Percentiles rank a stretch among this genome's conserved stretches.
Conservation (phyloP, 345 rosid genomes). For the Salix caprea region DNA sequence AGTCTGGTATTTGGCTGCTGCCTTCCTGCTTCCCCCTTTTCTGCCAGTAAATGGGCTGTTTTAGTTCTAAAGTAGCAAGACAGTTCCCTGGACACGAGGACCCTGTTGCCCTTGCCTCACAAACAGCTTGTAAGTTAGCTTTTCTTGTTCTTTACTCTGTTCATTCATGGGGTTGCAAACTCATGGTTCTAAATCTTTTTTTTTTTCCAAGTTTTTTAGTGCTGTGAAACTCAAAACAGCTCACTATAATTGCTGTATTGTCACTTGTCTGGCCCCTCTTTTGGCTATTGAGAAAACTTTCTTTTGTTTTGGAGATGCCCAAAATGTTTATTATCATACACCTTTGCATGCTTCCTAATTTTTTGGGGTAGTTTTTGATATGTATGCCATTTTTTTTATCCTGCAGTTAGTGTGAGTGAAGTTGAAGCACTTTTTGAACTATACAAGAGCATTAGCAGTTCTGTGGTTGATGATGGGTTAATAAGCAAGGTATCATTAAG, state of each 20-base stretch:
- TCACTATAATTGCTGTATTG: neutral
- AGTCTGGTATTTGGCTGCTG: slow-evolving; percentile 12
- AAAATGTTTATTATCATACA: neutral
- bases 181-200: neutral
- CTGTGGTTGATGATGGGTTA: slow-evolving; percentile 91
- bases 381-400: slow-evolving; percentile 1
- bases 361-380: neutral
- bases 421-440: slow-evolving; percentile 97
- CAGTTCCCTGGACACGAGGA: slow-evolving; percentile 82
- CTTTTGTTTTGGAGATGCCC: neutral
- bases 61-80: slow-evolving; percentile 62
- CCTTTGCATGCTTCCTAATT: neutral
- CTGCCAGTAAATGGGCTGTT: slow-evolving; percentile 86
- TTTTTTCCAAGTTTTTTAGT: neutral
- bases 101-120: slow-evolving; percentile 77
- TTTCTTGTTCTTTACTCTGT: neutral
- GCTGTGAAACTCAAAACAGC: neutral
- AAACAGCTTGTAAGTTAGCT: slow-evolving; percentile 78
- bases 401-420: slow-evolving; percentile 94
- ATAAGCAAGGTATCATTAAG: slow-evolving; percentile 68
- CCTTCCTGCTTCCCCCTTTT: neutral
- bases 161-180: neutral
- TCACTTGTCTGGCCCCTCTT: neutral
- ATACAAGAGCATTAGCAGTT: slow-evolving; percentile 95
- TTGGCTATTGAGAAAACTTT: neutral